Evolutionary conservation across 2,329 filamentous ascomycete genomes (phyloP), one percentile per base, ranked within the genome.

Genomic region (Alternaria sp.): DNA sequence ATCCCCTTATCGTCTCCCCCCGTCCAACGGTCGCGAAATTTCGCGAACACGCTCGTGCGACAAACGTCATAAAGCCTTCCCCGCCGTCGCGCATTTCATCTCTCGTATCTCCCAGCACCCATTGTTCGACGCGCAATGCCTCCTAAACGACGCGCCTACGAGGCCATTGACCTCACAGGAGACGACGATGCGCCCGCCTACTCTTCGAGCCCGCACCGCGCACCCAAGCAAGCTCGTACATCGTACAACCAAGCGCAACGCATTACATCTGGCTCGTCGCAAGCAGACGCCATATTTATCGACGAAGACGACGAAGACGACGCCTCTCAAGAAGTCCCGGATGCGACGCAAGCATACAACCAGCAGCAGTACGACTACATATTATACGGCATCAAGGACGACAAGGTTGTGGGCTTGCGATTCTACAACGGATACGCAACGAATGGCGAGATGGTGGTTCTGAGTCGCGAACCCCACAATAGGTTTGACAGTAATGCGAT

Each of bases 401-500:
- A 82, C 17, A 89, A 88, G 59, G 87, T 90, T 54, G 88, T 90
- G 3, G 88, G 88, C 2, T 79, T 86, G 73, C 71, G 85, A 21
- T 80, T 69, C 54, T 80, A 81, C 58, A 71, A 60, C 28, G 79
- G 78, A 19, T 72, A 75, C 61, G 78, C 78, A 4, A 79, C 78
- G 2, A 49, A 74, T 0, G 76, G 77, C 1, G 79, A 81, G 52
- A 74, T 77, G 66, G 74, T 78, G 11, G 57, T 78, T 10, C 58
- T 66, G 57, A 83, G 82, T 36, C 83, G 92, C 73, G 90, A 95
- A 73, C 89, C 91, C 2, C 73, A 79, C 1, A 95, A 95, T 72
- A 83, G 80, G 15, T 79, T 75, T 51, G 77, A 79, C 52, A 26
- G 69, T 4, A 96, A 96, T 79, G 93, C 93, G 0, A 93, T 96